A percentile compares a stretch with the other conserved stretches of the same genome.
phyloP scores from a whole-genome alignment of 2,329 filamentous ascomycete genomes.

The Arthrobotrys pseudoclavata region DNA sequence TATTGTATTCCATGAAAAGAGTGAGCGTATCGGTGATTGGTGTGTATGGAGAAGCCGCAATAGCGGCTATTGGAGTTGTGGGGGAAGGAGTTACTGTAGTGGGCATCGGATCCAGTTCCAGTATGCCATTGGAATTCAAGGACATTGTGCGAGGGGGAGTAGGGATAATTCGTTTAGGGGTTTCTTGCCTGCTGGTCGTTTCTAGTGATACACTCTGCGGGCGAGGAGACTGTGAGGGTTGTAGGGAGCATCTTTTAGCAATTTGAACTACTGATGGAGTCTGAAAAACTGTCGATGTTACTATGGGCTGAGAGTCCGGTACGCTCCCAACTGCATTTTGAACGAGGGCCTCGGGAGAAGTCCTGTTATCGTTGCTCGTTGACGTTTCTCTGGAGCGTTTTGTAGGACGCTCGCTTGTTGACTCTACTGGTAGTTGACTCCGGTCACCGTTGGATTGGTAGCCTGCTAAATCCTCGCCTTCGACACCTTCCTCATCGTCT shows the following conservation, averaged over 20 bases:
- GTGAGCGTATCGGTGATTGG: neutral
- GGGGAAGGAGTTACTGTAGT: neutral
- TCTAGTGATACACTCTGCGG: neutral
- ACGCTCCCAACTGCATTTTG: neutral
- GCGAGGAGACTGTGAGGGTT: neutral
- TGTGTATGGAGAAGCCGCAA: neutral
- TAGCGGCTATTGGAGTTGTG: neutral
- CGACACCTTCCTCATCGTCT: neutral
- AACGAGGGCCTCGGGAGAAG: neutral
- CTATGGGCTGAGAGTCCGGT: neutral
- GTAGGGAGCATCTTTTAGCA: neutral
- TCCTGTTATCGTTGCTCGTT: neutral
- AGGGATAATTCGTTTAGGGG: neutral
- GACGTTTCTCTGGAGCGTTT: neutral
- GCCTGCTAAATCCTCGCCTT: neutral
- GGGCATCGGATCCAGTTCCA: slow-evolving; percentile 16
- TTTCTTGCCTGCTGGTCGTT: neutral
- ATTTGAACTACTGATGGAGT: neutral
- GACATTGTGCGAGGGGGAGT: slow-evolving; percentile 19
- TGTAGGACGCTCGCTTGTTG: neutral
- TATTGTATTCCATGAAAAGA: neutral
- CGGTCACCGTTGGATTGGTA: neutral
- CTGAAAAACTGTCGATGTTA: neutral
- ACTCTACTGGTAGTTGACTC: neutral
- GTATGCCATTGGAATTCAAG: slow-evolving; percentile 11